A percentile compares a stretch with the other conserved stretches of the same genome.
phyloP scores from a whole-genome alignment of 768 basidiomycete species.

The Psilocybe sp. region DNA sequence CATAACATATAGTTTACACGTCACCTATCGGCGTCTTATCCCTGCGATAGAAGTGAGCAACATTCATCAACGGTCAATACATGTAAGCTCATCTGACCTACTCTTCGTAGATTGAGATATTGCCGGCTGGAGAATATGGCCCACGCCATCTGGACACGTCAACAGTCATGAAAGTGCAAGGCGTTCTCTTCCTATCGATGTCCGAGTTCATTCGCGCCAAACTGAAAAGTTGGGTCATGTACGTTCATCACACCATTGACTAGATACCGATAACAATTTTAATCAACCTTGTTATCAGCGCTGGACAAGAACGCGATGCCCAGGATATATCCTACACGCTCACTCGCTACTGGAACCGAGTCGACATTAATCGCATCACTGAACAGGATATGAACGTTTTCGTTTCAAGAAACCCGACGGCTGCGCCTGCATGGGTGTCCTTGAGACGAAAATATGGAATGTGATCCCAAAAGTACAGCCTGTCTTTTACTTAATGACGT shows the following conservation, averaged over 20 bases:
- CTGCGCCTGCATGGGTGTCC: conserved; percentile 70
- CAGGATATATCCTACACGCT: conserved; percentile 73
- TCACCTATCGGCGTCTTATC: conserved; percentile 71
- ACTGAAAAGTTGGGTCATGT: conserved; percentile 82
- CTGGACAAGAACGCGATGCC: conserved; percentile 69
- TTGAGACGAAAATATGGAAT: conserved; percentile 74
- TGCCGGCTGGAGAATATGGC: conserved; percentile 79
- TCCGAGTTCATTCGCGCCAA: conserved; percentile 87
- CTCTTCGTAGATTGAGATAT: conserved; percentile 66
- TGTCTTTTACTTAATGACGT: too few species aligned
- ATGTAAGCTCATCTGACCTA: conserved; percentile 7
- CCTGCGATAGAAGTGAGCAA: conserved; percentile 70
- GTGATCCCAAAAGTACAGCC: conserved; percentile 20
- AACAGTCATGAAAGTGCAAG: conserved; percentile 66
- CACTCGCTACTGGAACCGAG: conserved; percentile 73
- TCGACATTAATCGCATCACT: conserved; percentile 84
- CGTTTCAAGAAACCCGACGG: conserved; percentile 55
- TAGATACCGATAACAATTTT: conserved; percentile 11
- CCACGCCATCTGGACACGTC: conserved; percentile 69
- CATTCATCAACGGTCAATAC: conserved; percentile 7
- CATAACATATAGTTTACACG: conserved; percentile 54
- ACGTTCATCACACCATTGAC: conserved; percentile 24
- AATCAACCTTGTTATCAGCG: conserved; percentile 39
- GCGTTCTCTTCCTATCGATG: conserved; percentile 77
- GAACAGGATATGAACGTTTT: conserved; percentile 85